These are phyloP conservation scores for Nigrospora sphaerica DNA, from an alignment of 2,329 filamentous ascomycete species.

Conservation along the genomic window DNA sequence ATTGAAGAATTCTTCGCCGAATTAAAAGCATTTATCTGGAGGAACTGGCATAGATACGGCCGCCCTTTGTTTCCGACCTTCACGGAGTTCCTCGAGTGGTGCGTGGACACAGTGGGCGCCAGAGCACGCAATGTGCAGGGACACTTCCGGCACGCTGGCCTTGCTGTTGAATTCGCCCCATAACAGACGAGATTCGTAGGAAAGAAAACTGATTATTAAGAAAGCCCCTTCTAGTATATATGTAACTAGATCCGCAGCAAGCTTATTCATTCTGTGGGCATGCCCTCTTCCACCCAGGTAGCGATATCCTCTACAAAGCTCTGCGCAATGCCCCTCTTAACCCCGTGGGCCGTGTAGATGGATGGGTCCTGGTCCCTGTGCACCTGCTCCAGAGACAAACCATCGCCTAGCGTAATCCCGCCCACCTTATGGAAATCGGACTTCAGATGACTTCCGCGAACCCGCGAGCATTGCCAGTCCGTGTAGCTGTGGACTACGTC, in stretches of 20 bases:
- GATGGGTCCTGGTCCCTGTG: conserved; percentile 17
- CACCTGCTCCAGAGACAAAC: conserved; percentile 19
- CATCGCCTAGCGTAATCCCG: background rate
- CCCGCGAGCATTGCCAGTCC: background rate
- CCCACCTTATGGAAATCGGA: background rate
- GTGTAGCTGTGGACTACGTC: background rate
- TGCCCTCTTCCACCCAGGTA: conserved; percentile 5
- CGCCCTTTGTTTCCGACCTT: too few relatives aligned
- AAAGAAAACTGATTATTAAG: too few relatives aligned
- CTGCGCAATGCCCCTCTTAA: conserved; percentile 19
- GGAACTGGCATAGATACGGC: too few relatives aligned
- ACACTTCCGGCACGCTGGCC: conserved; percentile 12
- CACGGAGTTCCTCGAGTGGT: conserved; percentile 15
- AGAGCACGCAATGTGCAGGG: conserved; percentile 11
- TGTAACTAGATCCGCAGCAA: too few relatives aligned
- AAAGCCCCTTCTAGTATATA: too few relatives aligned
- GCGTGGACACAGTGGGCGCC: conserved; percentile 12
- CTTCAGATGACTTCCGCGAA: background rate
- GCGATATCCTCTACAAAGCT: conserved; percentile 22
- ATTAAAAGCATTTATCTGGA: background rate
- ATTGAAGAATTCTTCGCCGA: conserved; percentile 1
- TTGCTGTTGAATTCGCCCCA: conserved; percentile 10
- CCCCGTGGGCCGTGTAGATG: conserved; percentile 20
- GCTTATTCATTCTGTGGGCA: too few relatives aligned
- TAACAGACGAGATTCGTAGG: too few relatives aligned